Base-by-base conservation (phyloP, 1,139 yeast species). In the Kodamaea alishanica region DNA sequence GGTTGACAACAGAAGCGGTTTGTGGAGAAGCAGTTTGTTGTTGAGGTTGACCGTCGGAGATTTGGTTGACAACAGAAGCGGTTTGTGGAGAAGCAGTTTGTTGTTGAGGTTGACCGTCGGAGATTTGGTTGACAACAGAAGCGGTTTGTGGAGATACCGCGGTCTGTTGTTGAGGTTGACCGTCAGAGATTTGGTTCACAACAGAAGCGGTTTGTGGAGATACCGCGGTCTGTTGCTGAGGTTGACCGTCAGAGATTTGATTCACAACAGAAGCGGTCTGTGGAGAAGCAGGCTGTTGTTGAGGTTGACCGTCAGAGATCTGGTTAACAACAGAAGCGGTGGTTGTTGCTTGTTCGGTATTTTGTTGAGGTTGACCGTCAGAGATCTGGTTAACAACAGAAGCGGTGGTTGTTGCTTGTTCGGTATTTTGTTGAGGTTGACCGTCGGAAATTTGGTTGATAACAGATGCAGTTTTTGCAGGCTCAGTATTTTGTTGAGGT, bases 291-390 rank as follows among this genome's bases (percentile, higher is more conserved):
- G 46, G 40, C 25, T 44, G 35, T 9, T 47, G 46, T 35, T 47
- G 50, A 45, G 60, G 33, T 43, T 56, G 50, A 52, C 84, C 84
- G 49, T 79, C 84, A 43, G 70, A 67, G 42, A 78, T 77, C 61
- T 33, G 40, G 33, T 36, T 27, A 12, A 35, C 37, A 11, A 33
- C 39, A 22, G 34, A 27, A 30, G 64, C 43, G 26, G 49, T 46
- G 31, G 35, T 48, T 50, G 44, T 45, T 23, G 45, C 45, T 31
- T 48, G 45, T 30, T 39, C 68, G 60, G 43, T 11, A 10, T 41
- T 2, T 41, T 73, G 44, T 45, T 6, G 41, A 32, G 8, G 35
- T 32, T 26, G 39, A 5, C 40, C 40, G 10, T 40, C 46, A 38
- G 50, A 40, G 35, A 58, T 54, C 49, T 61, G 63, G 41, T 46